These are phyloP conservation scores for Lotus japonicus DNA, from an alignment of 306 rosid species.

Conservation along the genomic window DNA sequence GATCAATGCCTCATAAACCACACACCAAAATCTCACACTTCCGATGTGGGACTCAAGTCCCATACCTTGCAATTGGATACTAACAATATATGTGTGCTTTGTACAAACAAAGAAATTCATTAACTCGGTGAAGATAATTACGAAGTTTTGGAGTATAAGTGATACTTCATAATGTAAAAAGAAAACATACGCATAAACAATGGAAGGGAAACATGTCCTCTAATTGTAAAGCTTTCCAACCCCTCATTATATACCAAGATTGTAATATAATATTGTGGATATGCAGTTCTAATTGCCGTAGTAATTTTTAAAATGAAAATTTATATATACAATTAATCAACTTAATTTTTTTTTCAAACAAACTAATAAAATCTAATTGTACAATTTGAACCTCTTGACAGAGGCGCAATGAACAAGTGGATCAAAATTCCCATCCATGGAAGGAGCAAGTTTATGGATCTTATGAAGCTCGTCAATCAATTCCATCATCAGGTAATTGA, in stretches of 20 bases:
- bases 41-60: no score
- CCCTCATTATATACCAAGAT: not conserved
- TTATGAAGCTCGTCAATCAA: slow-evolving; percentile 41
- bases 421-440: slow-evolving; percentile 41
- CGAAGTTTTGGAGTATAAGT: slow-evolving; percentile 1
- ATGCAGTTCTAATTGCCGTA: not conserved
- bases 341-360: slow-evolving; percentile 8
- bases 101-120: not conserved
- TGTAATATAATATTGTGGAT: not conserved
- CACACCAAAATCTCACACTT: no score
- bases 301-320: not conserved
- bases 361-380: slow-evolving; percentile 11
- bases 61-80: no score
- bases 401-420: slow-evolving; percentile 51
- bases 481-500: slow-evolving; percentile 30
- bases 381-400: slow-evolving; percentile 29
- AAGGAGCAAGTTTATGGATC: slow-evolving; percentile 39
- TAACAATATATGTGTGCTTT: not conserved
- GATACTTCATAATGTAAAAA: not conserved
- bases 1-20: no score
- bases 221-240: not conserved
- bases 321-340: not conserved
- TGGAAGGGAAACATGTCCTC: not conserved
- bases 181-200: not conserved
- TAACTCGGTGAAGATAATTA: not conserved